A percentile compares a stretch with the other conserved stretches of the same genome.
Conservation (phyloP, 805 yeast genomes). For the Yamadazyma akitaensis region DNA sequence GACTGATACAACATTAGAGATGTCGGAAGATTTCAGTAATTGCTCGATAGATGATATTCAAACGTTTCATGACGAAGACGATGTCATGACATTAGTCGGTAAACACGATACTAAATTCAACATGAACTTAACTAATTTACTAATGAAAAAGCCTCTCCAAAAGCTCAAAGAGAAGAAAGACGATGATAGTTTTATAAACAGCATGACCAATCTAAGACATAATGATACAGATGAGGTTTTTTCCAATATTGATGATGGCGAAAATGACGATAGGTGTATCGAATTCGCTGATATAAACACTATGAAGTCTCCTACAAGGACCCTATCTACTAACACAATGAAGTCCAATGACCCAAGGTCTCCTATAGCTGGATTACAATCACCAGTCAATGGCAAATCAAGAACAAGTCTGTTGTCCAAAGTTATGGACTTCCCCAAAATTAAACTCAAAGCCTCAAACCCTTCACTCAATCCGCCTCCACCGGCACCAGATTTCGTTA, state of each 20-base stretch:
- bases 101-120: conserved; percentile 1
- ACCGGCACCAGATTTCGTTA: conserved; percentile 1
- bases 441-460: conserved; percentile 13
- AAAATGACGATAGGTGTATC: not conserved
- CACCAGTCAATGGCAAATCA: not conserved
- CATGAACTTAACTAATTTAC: not conserved
- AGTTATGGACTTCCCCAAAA: conserved; percentile 1
- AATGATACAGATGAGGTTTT: conserved; percentile 18
- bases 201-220: conserved; percentile 27
- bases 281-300: conserved; percentile 1
- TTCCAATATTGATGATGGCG: conserved; percentile 2
- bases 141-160: not conserved
- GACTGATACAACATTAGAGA: conserved; percentile 18
- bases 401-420: not conserved
- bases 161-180: not conserved
- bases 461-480: conserved; percentile 8
- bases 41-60: conserved; percentile 4
- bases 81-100: conserved; percentile 10
- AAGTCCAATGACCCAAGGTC: not conserved
- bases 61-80: conserved; percentile 9
- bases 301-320: not conserved
- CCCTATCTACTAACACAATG: not conserved
- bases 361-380: not conserved
- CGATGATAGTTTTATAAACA: conserved; percentile 18
- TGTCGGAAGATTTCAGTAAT: conserved; percentile 10